A percentile compares a stretch with the other conserved stretches of the same genome.
Conservation (phyloP, 2,329 filamentous ascomycete species). For the Grosmannia serpens region DNA sequence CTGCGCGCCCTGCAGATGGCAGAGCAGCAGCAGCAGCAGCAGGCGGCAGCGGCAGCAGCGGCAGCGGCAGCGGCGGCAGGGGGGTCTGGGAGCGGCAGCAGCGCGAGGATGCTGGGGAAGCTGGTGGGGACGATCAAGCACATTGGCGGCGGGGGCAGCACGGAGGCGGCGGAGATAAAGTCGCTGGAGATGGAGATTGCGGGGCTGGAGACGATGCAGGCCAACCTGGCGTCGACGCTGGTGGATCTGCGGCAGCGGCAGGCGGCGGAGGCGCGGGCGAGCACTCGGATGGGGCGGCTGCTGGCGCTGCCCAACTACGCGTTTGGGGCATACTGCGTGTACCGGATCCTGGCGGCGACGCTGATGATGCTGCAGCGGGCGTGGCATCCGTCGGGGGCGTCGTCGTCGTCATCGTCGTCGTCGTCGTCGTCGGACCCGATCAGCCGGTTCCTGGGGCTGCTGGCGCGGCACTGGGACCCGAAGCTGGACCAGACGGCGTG, state of each 20-base stretch:
- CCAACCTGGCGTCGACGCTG: constrained; percentile 55
- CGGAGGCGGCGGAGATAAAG: constrained; percentile 50
- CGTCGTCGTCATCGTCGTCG: constrained; percentile 57
- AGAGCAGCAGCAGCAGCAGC: constrained; percentile 1
- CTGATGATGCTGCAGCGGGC: constrained; percentile 55
- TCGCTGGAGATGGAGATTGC: constrained; percentile 62
- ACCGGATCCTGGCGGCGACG: constrained; percentile 64
- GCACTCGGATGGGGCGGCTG: constrained; percentile 54
- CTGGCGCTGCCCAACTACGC: constrained; percentile 50
- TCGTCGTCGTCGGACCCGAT: constrained; percentile 70
- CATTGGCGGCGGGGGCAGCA: constrained; percentile 39
- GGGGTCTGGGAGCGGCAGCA: constrained; percentile 6
- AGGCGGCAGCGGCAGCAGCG: constrained; percentile 6
- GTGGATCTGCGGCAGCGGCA: constrained; percentile 51
- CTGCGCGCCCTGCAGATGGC: constrained; percentile 52
- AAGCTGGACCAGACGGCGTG: constrained; percentile 71
- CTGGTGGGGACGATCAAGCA: constrained; percentile 49
- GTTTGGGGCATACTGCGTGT: constrained; percentile 76
- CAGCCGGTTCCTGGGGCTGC: constrained; percentile 67
- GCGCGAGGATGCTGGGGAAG: constrained; percentile 55
- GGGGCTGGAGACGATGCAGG: constrained; percentile 70
- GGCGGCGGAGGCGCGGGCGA: constrained; percentile 52
- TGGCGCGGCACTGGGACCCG: constrained; percentile 76
- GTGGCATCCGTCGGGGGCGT: constrained; percentile 34
- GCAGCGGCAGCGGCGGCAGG: background rate